phyloP scores from a whole-genome alignment of 805 yeast species.

The Dipodascus geniculatus region DNA sequence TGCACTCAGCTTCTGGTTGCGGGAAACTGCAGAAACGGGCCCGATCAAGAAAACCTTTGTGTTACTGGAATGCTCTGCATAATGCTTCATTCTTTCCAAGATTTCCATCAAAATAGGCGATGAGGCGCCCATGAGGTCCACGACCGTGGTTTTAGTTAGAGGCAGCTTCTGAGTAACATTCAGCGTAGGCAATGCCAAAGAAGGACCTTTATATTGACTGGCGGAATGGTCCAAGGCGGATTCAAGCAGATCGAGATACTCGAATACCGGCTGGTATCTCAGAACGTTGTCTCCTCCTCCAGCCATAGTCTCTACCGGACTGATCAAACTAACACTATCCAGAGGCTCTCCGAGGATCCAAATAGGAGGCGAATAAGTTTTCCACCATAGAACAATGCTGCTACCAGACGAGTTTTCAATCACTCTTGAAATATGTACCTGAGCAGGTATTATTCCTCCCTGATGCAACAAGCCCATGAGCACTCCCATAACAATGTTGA shows the following conservation, averaged over 20 bases:
- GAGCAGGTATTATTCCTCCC: constrained; percentile 73
- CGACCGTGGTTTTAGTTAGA: constrained; percentile 9
- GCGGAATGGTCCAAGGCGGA: not conserved
- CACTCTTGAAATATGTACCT: constrained; percentile 22
- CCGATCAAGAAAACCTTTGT: constrained; percentile 18
- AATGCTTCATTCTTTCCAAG: constrained; percentile 10
- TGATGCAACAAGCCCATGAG: constrained; percentile 81
- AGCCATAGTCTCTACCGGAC: constrained; percentile 10
- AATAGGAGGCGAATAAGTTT: constrained; percentile 86
- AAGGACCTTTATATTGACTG: not conserved
- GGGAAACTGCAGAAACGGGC: constrained; percentile 16
- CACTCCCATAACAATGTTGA: constrained; percentile 46
- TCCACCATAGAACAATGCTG: constrained; percentile 68
- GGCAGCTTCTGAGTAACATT: not conserved
- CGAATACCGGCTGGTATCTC: constrained; percentile 10
- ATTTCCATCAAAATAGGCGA: constrained; percentile 19
- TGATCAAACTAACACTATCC: constrained; percentile 16
- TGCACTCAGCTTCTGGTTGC: constrained; percentile 1
- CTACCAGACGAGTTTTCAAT: not conserved
- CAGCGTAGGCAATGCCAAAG: not conserved
- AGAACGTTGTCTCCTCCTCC: constrained; percentile 8
- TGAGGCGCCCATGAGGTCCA: constrained; percentile 43
- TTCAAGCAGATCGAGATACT: constrained; percentile 6
- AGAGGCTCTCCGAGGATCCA: constrained; percentile 48
- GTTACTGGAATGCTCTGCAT: constrained; percentile 1